Evolutionary conservation across 148 eudicot genomes (phyloP), one percentile per base, ranked within the genome.

Genomic region (Rhododendron henanense): DNA sequence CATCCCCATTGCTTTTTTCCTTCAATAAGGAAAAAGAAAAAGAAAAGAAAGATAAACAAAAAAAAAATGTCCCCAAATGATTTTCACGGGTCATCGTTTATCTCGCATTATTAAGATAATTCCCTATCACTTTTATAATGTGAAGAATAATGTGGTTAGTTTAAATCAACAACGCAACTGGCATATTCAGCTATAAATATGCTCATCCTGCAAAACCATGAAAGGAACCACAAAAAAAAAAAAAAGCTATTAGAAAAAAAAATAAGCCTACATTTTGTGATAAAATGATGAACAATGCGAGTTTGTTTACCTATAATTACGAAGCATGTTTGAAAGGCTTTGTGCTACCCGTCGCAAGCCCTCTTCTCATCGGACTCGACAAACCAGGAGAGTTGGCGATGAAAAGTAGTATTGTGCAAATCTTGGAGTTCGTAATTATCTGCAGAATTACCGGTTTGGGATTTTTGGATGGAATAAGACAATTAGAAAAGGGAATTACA

Each of bases 191-290:
- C 16, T 25, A 11, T 3, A 28, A 4, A 6, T 5, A 14, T 47
- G 59, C 35, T 48, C 69, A 63, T 69, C 88, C 91, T 90, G 87
- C 87, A 87, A 78, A 88, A 41, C 75, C 15, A 83, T 69, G 74
- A 3, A 67, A 28, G 74, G 74, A 19, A 55, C 18, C n/a, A n/a
- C n/a, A n/a, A n/a, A n/a, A n/a, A 19, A 59, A 59, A 63, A 63
- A 23, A n/a, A n/a, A 23, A 18, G 2, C 4, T 18, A 57, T 21
- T 44, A 23, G 28, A 10, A 14, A 75, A 13, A 13, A 75, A 39
- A 39, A 76, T 39, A 21, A 77, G 11, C 2, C 2, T 8, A 47
- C 51, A 13, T 25, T 47, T 25, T 51, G 28, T 48, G 59, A 79
- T 79, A 6, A 47, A 2, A n/a, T 45, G 18, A n/a, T 45, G 18